Evolutionary conservation across 1,284 basidiomycete genomes (phyloP).

Genomic region (Heterobasidion irregulare): DNA sequence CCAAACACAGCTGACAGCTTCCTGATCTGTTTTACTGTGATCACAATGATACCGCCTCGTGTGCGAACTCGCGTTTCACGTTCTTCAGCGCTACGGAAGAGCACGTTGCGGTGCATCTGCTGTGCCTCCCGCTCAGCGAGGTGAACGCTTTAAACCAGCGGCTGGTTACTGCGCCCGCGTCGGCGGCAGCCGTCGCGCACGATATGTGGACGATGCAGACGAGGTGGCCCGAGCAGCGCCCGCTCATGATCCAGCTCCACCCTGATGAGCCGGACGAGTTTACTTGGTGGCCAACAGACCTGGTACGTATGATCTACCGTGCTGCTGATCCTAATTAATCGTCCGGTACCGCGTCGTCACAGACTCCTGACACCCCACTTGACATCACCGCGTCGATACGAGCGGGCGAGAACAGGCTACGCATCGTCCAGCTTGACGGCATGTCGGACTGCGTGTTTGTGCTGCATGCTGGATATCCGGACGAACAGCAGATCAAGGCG

Average conservation of each 20-base stretch:
- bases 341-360: constrained; percentile 12
- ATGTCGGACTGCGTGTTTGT: constrained; percentile 33
- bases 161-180: constrained; percentile 12
- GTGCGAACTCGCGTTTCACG: neutral
- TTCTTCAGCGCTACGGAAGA: constrained; percentile 3
- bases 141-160: constrained; percentile 20
- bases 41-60: neutral
- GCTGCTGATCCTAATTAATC: neutral
- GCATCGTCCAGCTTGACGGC: constrained; percentile 35
- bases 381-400: constrained; percentile 31
- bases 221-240: constrained; percentile 38
- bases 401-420: constrained; percentile 33
- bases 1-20: constrained; percentile 13
- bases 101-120: constrained; percentile 28
- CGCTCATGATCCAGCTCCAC: constrained; percentile 38
- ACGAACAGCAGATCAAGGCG: constrained; percentile 1
- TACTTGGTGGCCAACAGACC: constrained; percentile 21
- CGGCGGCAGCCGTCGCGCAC: constrained; percentile 21
- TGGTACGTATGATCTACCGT: constrained; percentile 1
- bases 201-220: constrained; percentile 25
- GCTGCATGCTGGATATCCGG: constrained; percentile 21
- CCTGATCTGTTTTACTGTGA: neutral
- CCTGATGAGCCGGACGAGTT: constrained; percentile 16
- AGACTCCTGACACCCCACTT: constrained; percentile 18
- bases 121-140: constrained; percentile 27